Conservation (phyloP, 2,329 filamentous ascomycete genomes). For the Claviceps fusiformis region DNA sequence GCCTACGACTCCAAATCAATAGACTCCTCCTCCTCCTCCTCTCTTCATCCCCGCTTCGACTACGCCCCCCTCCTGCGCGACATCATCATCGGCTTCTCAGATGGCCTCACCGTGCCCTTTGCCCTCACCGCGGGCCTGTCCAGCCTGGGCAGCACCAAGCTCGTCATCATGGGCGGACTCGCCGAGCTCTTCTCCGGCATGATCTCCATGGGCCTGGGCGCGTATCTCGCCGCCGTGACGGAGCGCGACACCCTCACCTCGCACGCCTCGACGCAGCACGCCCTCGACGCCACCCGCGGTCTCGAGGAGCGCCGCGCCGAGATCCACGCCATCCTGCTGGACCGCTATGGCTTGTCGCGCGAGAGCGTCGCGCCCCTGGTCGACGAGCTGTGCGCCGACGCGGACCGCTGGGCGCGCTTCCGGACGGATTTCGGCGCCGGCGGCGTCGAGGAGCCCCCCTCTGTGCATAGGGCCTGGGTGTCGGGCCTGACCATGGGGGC, state of each 20-base stretch:
- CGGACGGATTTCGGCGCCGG: slow-evolving; percentile 47
- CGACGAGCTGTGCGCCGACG: slow-evolving; percentile 32
- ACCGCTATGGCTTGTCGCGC: slow-evolving; percentile 34
- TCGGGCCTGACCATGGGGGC: slow-evolving; percentile 53
- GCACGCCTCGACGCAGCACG: slow-evolving; percentile 31
- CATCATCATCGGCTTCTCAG: slow-evolving; percentile 62
- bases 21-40: slow-evolving; percentile 5
- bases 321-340: slow-evolving; percentile 36
- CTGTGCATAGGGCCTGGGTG: slow-evolving; percentile 31
- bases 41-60: slow-evolving; percentile 15
- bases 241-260: slow-evolving; percentile 38
- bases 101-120: slow-evolving; percentile 69
- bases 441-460: slow-evolving; percentile 28
- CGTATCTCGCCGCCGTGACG: slow-evolving; percentile 53
- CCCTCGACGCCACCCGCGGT: slow-evolving; percentile 26
- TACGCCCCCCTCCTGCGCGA: slow-evolving; percentile 40
- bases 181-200: slow-evolving; percentile 64
- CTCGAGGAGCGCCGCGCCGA: slow-evolving; percentile 32
- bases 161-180: slow-evolving; percentile 58
- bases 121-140: slow-evolving; percentile 63
- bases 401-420: slow-evolving; percentile 39
- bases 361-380: slow-evolving; percentile 31
- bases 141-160: slow-evolving; percentile 47
- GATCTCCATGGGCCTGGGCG: slow-evolving; percentile 66
- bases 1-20: slow-evolving; percentile 13